Conservation (phyloP, 1,284 basidiomycete genomes). For the Cryptococcus jaspeensis region DNA sequence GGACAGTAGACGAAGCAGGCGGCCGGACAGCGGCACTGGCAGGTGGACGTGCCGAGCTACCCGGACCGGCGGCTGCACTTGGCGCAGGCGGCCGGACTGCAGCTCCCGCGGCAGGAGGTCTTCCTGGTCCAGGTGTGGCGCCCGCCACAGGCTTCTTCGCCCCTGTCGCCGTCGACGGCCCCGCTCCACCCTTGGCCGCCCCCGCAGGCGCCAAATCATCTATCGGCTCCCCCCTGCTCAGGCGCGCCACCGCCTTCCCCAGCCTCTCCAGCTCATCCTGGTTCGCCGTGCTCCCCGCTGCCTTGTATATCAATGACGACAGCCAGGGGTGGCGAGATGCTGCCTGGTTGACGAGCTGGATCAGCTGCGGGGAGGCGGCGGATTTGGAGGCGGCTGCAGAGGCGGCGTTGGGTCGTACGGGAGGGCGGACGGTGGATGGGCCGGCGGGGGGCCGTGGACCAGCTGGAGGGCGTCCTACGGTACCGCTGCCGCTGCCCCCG, state of each 20-base stretch:
- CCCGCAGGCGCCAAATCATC: conserved; percentile 14
- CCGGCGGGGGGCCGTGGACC: not conserved
- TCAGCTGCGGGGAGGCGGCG: conserved; percentile 28
- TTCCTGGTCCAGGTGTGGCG: too few species aligned
- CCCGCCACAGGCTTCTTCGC: too few species aligned
- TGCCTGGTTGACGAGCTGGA: conserved; percentile 45
- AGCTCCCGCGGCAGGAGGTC: not conserved
- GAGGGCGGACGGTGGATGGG: not conserved
- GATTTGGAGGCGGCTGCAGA: not conserved
- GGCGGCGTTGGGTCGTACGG: not conserved
- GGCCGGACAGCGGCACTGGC: not conserved
- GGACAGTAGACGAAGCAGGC: conserved; percentile 1
- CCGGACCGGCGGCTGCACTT: not conserved
- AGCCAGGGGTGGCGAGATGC: conserved; percentile 44
- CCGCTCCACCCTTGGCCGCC: not conserved
- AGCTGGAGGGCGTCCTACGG: not conserved
- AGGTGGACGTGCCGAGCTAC: conserved; percentile 1
- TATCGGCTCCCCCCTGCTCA: conserved; percentile 36
- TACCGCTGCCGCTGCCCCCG: not conserved
- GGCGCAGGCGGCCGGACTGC: not conserved
- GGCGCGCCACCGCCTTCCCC: conserved; percentile 38
- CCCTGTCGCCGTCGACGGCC: not conserved
- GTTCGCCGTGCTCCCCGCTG: conserved; percentile 41
- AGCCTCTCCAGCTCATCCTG: conserved; percentile 46
- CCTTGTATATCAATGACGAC: conserved; percentile 46